phyloP scores from a whole-genome alignment of 2,329 filamentous ascomycete species.

The Berkeleyomyces rouxiae region DNA sequence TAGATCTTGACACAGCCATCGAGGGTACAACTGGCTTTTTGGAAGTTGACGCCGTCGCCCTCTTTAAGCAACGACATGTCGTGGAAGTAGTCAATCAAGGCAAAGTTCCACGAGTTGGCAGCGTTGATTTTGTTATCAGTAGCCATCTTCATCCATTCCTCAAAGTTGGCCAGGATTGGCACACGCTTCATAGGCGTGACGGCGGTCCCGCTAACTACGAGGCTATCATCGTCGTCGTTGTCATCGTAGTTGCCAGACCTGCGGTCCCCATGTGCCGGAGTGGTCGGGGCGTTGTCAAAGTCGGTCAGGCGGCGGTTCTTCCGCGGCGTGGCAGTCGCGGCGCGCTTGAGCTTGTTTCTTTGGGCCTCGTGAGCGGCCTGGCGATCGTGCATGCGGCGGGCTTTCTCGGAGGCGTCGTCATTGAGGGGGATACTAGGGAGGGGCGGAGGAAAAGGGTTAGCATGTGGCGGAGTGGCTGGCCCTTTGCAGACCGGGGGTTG shows the following conservation, averaged over 20 bases:
- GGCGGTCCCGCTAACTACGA: constrained; percentile 53
- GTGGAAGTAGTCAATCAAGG: constrained; percentile 98
- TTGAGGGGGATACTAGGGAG: constrained; percentile 59
- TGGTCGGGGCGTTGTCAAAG: constrained; percentile 39
- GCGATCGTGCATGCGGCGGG: constrained; percentile 68
- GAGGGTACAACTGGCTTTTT: constrained; percentile 92
- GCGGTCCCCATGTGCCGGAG: constrained; percentile 32
- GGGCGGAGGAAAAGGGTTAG: neutral
- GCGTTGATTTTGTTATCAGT: constrained; percentile 99
- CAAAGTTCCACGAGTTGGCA: constrained; percentile 97
- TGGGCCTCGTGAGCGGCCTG: constrained; percentile 80
- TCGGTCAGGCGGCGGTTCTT: constrained; percentile 44
- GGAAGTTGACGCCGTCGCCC: constrained; percentile 93
- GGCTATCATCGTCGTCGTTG: constrained; percentile 39
- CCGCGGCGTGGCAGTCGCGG: constrained; percentile 49
- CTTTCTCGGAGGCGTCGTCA: constrained; percentile 87
- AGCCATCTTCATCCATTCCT: constrained; percentile 99
- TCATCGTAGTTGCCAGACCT: constrained; percentile 21
- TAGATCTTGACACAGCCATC: constrained; percentile 99
- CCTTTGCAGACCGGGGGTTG: neutral
- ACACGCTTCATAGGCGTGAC: constrained; percentile 94
- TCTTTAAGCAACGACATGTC: constrained; percentile 97
- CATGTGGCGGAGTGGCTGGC: neutral
- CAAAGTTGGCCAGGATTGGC: constrained; percentile 91
- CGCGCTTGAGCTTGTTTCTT: constrained; percentile 78